A percentile compares a stretch with the other conserved stretches of the same genome.
These are phyloP conservation scores for Ceratocystis smalleyi DNA, from an alignment of 2,329 filamentous ascomycete genomes.

Conservation along the genomic window DNA sequence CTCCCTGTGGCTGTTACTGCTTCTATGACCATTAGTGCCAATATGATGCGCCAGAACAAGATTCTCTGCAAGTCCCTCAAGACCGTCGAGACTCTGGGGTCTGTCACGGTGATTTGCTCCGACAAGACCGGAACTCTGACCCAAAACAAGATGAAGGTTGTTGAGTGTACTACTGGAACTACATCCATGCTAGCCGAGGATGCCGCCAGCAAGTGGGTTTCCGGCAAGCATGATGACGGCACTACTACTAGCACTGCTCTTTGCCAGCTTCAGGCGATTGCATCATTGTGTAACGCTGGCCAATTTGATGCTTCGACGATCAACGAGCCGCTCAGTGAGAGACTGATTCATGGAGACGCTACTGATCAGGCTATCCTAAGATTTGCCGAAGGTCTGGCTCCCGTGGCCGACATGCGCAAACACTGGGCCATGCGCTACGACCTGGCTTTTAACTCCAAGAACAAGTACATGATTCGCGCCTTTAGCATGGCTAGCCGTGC, in stretches of 20 bases:
- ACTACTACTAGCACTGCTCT: constrained; percentile 54
- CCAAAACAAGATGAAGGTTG: constrained; percentile 98
- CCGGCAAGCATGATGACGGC: constrained; percentile 50
- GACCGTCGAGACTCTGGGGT: constrained; percentile 92
- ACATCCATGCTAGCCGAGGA: constrained; percentile 79
- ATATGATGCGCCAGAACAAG: constrained; percentile 98
- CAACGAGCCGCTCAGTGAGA: constrained; percentile 60
- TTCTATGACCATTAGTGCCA: constrained; percentile 84
- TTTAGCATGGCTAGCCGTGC: constrained; percentile 58
- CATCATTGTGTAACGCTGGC: constrained; percentile 76
- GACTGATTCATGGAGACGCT: constrained; percentile 73
- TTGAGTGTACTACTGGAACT: constrained; percentile 72
- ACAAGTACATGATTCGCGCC: constrained; percentile 37
- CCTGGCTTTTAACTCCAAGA: constrained; percentile 45
- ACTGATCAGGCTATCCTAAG: constrained; percentile 88
- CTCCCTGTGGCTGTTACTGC: constrained; percentile 96
- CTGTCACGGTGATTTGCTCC: constrained; percentile 98
- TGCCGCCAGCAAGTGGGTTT: constrained; percentile 52
- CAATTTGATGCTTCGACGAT: constrained; percentile 46
- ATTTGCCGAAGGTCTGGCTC: constrained; percentile 86
- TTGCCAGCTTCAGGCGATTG: constrained; percentile 56
- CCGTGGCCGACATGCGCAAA: constrained; percentile 44
- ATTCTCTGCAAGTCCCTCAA: constrained; percentile 91
- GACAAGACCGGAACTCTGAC: constrained; percentile 98
- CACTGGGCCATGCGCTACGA: constrained; percentile 52